Conservation (phyloP, 768 basidiomycete species). For the Dacryopinax spathularia region DNA sequence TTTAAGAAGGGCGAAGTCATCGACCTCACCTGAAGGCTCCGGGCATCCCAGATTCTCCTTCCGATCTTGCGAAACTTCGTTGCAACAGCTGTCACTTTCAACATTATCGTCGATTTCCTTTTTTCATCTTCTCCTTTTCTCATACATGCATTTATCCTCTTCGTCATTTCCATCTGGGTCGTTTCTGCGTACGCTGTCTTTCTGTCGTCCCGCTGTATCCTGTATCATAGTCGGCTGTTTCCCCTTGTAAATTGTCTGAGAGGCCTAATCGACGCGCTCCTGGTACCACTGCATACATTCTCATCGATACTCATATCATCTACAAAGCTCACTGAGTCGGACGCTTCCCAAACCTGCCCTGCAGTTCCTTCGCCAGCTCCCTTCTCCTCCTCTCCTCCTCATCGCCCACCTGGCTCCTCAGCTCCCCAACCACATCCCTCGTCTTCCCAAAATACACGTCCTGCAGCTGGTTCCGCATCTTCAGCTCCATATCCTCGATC, state of each 20-base stretch:
- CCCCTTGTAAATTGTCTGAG: no score
- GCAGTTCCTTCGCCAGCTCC: slow-evolving; percentile 77
- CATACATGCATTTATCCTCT: no score
- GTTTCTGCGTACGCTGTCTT: neutral
- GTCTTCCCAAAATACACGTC: slow-evolving; percentile 97
- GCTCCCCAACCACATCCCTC: slow-evolving; percentile 82
- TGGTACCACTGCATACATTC: no score
- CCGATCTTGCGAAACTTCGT: no score
- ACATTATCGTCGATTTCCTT: neutral
- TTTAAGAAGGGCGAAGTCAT: neutral
- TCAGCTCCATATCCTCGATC: slow-evolving; percentile 99
- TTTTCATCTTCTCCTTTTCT: no score
- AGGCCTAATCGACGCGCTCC: no score
- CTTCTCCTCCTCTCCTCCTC: slow-evolving; percentile 67
- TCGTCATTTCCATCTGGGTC: neutral
- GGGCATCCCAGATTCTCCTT: no score
- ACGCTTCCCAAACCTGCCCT: slow-evolving; percentile 4
- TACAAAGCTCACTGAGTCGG: neutral
- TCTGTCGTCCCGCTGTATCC: neutral
- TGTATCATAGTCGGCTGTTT: no score
- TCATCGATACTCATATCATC: neutral
- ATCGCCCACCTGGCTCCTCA: slow-evolving; percentile 74
- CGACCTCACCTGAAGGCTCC: neutral
- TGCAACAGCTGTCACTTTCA: no score
- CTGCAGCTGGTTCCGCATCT: slow-evolving; percentile 90